phyloP scores from a whole-genome alignment of 148 eudicot genomes.

The Euryodendron excelsum region DNA sequence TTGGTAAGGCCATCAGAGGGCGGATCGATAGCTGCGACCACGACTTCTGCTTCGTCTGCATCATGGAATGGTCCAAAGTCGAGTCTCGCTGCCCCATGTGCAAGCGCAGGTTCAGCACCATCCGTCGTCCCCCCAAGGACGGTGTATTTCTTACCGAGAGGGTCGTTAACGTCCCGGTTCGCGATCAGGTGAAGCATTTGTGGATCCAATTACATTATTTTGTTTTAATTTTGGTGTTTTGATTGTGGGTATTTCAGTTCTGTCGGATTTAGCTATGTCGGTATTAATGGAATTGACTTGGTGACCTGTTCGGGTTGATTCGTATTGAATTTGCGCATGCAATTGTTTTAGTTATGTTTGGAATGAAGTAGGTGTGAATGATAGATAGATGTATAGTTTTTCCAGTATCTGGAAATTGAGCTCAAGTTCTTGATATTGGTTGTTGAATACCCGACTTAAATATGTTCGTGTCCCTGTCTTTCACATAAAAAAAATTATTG shows the following conservation, averaged over 20 bases:
- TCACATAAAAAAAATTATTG: no score
- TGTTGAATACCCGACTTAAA: background rate
- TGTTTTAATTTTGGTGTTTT: background rate
- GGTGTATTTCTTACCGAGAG: conserved; percentile 50
- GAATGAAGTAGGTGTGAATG: background rate
- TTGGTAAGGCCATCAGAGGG: conserved; percentile 57
- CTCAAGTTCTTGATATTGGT: background rate
- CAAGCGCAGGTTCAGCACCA: conserved; percentile 57
- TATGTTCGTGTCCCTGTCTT: no score
- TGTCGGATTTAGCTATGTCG: background rate
- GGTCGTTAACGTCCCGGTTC: conserved; percentile 56
- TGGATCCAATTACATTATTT: background rate
- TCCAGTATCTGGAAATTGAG: background rate
- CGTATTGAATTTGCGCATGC: background rate
- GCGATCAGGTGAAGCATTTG: conserved; percentile 60
- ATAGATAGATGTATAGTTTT: background rate
- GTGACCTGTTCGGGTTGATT: background rate
- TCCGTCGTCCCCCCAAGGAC: conserved; percentile 56
- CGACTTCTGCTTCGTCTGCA: conserved; percentile 80
- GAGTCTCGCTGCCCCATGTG: conserved; percentile 90
- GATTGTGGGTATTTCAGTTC: background rate
- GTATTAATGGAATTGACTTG: background rate
- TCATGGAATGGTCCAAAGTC: conserved; percentile 85
- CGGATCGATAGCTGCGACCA: conserved; percentile 73
- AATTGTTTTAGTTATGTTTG: background rate